Conservation (phyloP, 1,284 basidiomycete genomes). For the Sporisorium scitamineum region DNA sequence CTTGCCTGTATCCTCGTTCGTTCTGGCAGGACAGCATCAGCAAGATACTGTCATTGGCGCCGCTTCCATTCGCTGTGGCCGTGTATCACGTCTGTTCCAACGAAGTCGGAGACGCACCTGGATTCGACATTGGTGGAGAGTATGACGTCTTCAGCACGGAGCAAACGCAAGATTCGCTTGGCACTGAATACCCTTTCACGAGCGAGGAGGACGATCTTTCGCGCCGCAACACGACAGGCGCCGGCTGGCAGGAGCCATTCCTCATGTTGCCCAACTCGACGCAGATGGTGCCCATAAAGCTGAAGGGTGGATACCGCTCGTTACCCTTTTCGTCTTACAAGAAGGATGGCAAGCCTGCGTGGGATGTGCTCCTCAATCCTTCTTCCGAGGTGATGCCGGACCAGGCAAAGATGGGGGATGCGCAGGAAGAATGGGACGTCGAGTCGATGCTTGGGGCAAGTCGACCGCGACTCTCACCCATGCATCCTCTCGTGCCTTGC, state of each 20-base stretch:
- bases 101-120: conserved; percentile 34
- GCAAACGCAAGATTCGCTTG: background rate
- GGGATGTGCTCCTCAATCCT: conserved; percentile 37
- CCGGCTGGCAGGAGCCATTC: conserved; percentile 47
- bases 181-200: conserved; percentile 33
- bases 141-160: conserved; percentile 30
- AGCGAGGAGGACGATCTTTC: conserved; percentile 26
- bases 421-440: conserved; percentile 45
- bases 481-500: conserved; percentile 28
- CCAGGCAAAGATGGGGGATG: conserved; percentile 10
- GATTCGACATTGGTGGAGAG: conserved; percentile 39
- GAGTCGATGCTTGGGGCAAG: conserved; percentile 34
- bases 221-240: conserved; percentile 31
- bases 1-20: conserved; percentile 40
- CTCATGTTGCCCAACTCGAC: conserved; percentile 30
- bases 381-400: conserved; percentile 19
- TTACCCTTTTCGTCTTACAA: conserved; percentile 29
- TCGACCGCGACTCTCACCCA: conserved; percentile 24
- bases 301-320: conserved; percentile 33
- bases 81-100: conserved; percentile 39
- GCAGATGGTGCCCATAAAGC: conserved; percentile 30
- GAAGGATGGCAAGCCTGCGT: conserved; percentile 22
- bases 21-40: conserved; percentile 32
- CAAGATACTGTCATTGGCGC: conserved; percentile 10
- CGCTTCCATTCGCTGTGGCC: conserved; percentile 39